Base-by-base conservation (phyloP, 805 yeast species). In the Komagataella mondaviorum region DNA sequence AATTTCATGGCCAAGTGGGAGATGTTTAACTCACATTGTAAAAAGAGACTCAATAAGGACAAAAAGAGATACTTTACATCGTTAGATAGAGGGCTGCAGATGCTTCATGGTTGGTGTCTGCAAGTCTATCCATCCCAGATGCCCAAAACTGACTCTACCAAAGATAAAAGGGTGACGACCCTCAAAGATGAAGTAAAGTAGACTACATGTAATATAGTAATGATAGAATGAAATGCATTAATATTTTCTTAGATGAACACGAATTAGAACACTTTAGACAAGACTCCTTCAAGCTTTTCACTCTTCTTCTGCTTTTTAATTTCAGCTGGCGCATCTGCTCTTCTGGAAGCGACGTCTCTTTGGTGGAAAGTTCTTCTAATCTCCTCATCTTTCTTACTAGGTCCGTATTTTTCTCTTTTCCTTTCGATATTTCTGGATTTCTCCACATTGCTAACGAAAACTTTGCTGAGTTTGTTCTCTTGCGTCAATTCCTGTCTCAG, bases 401-500 rank as follows among this genome's bases (percentile, higher is more conserved):
- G 59, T 64, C 44, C 63, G 60, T 51, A 68, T 67, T 51, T 63
- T 65, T 44, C 60, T 70, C 55, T 74, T 69, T 65, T 77, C 77
- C 53, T 81, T 47, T 77, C 75, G 50, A 88, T 74, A 83, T 83
- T 83, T 71, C 88, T 88, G 54, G 93, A 83, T 57, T 79, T 80
- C 62, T 91, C 97, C 47, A 91, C 90, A 61, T 88, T 89, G 56
- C 76, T 77, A 53, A 90, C 78, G 63, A 83, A 93, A 16, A 83
- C 78, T 67, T 88, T 88, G 70, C 90, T 90, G 64, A 91, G 75
- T 58, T 87, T 85, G 52, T 82, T 85, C 45, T 95, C 96, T 65
- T 88, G 96, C 1, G 95, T 77, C 44, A 93, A 78, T 65, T 93
- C 98, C 54, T 95, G 78, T 55, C 89, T 83, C 61, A 91, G 71